These are phyloP conservation scores for Hypoxylon intermedium DNA, from an alignment of 495 filamentous ascomycete genomes.

Conservation along the genomic window DNA sequence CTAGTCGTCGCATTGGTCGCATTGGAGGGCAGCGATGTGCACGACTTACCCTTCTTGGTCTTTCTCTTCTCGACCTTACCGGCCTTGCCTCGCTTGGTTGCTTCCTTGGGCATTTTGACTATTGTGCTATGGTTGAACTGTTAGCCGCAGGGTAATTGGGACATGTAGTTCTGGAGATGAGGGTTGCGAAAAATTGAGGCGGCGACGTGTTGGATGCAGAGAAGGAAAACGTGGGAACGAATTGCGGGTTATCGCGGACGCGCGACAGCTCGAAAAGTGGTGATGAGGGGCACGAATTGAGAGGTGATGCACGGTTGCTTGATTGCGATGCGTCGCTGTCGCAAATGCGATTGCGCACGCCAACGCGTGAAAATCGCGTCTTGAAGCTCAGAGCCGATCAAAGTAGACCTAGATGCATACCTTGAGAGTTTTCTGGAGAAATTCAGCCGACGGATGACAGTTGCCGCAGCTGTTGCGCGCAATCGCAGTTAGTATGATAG, in stretches of 20 bases:
- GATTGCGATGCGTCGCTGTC: conserved; percentile 29
- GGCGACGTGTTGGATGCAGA: not conserved
- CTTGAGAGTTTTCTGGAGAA: conserved; percentile 23
- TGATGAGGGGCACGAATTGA: conserved; percentile 32
- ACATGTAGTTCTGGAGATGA: conserved; percentile 7
- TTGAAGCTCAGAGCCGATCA: conserved; percentile 43
- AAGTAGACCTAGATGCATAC: conserved; percentile 42
- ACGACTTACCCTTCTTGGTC: conserved; percentile 57
- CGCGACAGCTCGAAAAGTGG: conserved; percentile 17
- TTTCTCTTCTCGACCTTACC: conserved; percentile 55
- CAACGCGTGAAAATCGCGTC: conserved; percentile 42
- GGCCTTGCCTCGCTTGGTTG: conserved; percentile 53
- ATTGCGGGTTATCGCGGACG: conserved; percentile 4
- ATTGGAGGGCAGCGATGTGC: not conserved
- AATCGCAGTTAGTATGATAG: conserved; percentile 33
- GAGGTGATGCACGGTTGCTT: conserved; percentile 27
- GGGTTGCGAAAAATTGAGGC: not conserved
- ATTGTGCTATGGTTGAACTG: conserved; percentile 28
- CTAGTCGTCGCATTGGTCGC: not conserved
- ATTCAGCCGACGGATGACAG: conserved; percentile 30
- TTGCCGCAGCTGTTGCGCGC: conserved; percentile 38
- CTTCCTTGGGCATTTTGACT: conserved; percentile 56
- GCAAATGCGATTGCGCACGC: conserved; percentile 49
- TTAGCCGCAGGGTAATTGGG: conserved; percentile 31
- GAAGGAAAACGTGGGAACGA: not conserved